Base-by-base conservation (phyloP, 108 stramenopile genomes). In the Seminavis robusta region DNA sequence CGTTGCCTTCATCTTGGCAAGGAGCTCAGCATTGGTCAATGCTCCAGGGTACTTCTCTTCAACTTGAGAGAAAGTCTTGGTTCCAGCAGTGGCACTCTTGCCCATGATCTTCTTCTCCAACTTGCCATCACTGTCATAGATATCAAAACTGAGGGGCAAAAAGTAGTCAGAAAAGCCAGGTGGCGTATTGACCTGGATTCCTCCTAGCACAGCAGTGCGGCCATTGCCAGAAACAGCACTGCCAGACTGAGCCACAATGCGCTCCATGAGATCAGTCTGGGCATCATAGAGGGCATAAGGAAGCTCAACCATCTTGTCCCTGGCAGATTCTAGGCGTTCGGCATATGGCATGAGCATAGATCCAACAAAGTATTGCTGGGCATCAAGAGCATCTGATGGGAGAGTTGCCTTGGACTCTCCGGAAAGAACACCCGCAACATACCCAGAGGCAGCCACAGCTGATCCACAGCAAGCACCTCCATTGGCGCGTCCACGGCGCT, bases 121-220 rank as follows among this genome's bases (percentile, higher is more conserved):
- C n/a, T n/a, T n/a, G n/a, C n/a, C n/a, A n/a, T n/a, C n/a, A n/a
- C n/a, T 62, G 67, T 81, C 52, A 6, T 44, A 45, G 16, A 69
- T 50, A 23, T 83, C 80, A 41, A 88, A 88, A 0, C 67, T 36
- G n/a, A 81, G 53, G 15, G 83, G 80, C 52, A 75, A 73, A 58
- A 81, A 88, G 70, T 84, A 84, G 45, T 88, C 86, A 23, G 65
- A 56, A 21, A 52, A 52, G 2, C 71, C 74, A 3, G 73, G 62
- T 13, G 67, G 63, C 34, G 83, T 84, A 61, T 88, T 88, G 59
- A 88, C 77, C 44, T 88, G 86, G 33, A 88, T 60, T 10, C 86
- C 86, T 21, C 82, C 82, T 33, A 88, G 64, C 19, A 83, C 13
- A 28, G 77, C 80, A 52, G 82, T 61, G 33, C 53, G 61, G 25